phyloP scores from a whole-genome alignment of 2,329 filamentous ascomycete species.

The Penicillium hordei region DNA sequence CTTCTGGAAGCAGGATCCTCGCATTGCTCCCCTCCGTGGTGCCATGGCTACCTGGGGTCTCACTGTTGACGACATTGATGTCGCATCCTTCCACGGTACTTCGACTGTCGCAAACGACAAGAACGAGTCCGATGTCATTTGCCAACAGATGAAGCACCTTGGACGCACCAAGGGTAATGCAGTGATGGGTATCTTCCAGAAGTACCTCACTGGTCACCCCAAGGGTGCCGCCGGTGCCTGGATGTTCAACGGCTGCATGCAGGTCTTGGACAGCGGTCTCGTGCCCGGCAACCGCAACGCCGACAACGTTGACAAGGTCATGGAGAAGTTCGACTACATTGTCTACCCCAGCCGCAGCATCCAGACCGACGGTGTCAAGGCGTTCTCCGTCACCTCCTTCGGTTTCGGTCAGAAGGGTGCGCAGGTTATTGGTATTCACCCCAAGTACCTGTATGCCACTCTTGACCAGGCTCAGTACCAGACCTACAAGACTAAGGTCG shows the following conservation, averaged over 20 bases:
- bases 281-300: constrained; percentile 97
- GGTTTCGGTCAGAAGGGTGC: constrained; percentile 99
- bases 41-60: constrained; percentile 97
- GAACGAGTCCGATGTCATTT: constrained; percentile 97
- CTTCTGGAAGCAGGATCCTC: constrained; percentile 96
- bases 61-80: constrained; percentile 89
- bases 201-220: constrained; percentile 96
- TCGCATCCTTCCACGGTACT: constrained; percentile 98
- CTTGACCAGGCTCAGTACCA: constrained; percentile 82
- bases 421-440: constrained; percentile 94
- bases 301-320: constrained; percentile 91
- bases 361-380: constrained; percentile 97
- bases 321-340: constrained; percentile 98
- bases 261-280: constrained; percentile 89
- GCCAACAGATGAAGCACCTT: constrained; percentile 91
- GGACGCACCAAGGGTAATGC: constrained; percentile 96
- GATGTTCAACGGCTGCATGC: constrained; percentile 99
- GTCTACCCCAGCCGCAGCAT: constrained; percentile 94
- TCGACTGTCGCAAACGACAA: constrained; percentile 99
- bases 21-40: constrained; percentile 92
- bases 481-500: constrained; percentile 82
- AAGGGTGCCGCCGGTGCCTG: constrained; percentile 99
- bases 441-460: constrained; percentile 92
- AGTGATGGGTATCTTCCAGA: constrained; percentile 96
- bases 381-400: constrained; percentile 97